Conservation (phyloP, 169 alveolate genomes). For the Toxoplasma gondii region DNA sequence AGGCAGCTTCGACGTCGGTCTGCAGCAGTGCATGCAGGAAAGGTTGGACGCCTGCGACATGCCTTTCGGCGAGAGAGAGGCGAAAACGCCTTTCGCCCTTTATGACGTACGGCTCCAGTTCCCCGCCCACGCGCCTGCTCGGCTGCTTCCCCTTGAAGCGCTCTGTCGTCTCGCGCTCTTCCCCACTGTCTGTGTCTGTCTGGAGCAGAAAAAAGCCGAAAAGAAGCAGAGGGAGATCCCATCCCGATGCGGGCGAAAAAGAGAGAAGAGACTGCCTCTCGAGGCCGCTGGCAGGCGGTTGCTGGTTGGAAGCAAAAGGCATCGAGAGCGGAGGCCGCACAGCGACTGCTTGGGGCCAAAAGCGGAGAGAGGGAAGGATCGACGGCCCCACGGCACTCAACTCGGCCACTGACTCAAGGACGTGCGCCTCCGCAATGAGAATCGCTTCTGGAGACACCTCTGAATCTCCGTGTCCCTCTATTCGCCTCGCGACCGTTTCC, state of each 20-base stretch:
- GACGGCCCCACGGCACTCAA: neutral
- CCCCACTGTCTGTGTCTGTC: neutral
- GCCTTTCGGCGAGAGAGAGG: neutral
- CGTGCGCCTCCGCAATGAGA: neutral
- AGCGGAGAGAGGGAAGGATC: neutral
- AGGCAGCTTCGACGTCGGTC: conserved; percentile 6
- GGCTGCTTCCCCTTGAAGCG: no score
- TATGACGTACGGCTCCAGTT: no score
- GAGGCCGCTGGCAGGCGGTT: neutral
- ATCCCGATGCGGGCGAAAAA: neutral
- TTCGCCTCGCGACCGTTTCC: neutral
- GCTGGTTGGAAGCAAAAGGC: neutral
- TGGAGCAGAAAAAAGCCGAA: neutral
- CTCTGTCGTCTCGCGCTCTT: no score
- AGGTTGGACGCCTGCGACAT: neutral
- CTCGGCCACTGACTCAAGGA: neutral
- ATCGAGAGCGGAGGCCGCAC: neutral
- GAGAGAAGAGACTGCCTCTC: neutral
- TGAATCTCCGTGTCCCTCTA: neutral
- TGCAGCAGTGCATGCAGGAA: neutral
- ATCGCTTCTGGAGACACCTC: neutral
- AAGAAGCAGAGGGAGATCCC: neutral
- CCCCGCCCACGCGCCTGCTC: neutral
- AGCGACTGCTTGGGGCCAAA: neutral
- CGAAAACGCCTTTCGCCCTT: no score